phyloP scores from a whole-genome alignment of 2,329 filamentous ascomycete genomes.

The Botrytis fabae region DNA sequence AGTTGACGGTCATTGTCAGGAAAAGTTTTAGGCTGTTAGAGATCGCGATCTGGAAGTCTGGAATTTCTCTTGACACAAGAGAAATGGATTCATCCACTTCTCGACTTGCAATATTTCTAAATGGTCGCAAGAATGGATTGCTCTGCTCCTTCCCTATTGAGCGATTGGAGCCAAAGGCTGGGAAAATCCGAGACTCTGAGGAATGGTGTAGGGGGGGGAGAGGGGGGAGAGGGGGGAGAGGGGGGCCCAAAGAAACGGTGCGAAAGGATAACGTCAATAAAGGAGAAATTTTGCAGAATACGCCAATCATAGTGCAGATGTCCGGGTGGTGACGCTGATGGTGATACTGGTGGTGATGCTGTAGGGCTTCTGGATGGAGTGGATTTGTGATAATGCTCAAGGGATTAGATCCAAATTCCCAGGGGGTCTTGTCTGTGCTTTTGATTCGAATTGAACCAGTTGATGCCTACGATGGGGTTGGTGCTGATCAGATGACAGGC shows the following conservation, averaged over 20 bases:
- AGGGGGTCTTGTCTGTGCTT: constrained; percentile 4
- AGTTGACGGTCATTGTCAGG: not conserved
- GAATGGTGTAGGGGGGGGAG: not conserved
- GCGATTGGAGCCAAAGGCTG: not conserved
- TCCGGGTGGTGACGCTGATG: not conserved
- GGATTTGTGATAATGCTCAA: constrained; percentile 1
- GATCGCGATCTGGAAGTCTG: not conserved
- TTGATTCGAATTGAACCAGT: not conserved
- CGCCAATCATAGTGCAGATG: not conserved
- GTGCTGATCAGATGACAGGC: not conserved
- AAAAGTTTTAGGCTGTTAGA: not conserved
- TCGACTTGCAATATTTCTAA: not conserved
- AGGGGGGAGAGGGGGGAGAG: not conserved
- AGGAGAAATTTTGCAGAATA: not conserved
- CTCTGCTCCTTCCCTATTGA: not conserved
- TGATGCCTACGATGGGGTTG: constrained; percentile 1
- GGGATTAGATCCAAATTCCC: not conserved
- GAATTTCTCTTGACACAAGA: not conserved
- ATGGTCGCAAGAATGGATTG: not conserved
- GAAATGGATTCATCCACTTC: not conserved
- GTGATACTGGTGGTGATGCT: not conserved
- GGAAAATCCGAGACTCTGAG: not conserved
- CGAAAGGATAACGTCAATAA: constrained; percentile 3
- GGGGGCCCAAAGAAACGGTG: not conserved
- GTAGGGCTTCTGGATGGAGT: not conserved